phyloP scores from a whole-genome alignment of 2,329 filamentous ascomycete species.

The Arthroderma sp. region DNA sequence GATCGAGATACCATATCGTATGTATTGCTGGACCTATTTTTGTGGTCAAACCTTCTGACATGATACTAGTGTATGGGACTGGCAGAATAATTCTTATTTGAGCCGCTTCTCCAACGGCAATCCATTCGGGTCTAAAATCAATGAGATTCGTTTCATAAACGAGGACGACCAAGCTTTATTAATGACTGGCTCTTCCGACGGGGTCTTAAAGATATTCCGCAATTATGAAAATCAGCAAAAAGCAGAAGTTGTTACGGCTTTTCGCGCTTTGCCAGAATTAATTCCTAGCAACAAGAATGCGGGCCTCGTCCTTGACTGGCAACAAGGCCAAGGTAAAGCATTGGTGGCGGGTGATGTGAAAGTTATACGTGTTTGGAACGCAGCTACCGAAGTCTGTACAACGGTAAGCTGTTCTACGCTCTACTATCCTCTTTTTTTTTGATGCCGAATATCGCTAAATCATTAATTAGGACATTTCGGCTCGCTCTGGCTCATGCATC shows the following conservation, averaged over 20 bases:
- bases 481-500: slow-evolving; percentile 86
- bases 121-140: slow-evolving; percentile 78
- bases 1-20: slow-evolving; percentile 72
- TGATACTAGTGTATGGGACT: slow-evolving; percentile 65
- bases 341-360: slow-evolving; percentile 94
- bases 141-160: slow-evolving; percentile 93
- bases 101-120: slow-evolving; percentile 91
- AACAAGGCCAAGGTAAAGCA: slow-evolving; percentile 88
- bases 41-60: slow-evolving; percentile 6
- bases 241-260: slow-evolving; percentile 77
- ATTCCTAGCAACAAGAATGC: slow-evolving; percentile 89
- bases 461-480: slow-evolving; percentile 62
- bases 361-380: slow-evolving; percentile 92
- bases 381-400: slow-evolving; percentile 80
- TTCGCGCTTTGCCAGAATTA: slow-evolving; percentile 84
- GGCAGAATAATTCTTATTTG: slow-evolving; percentile 61
- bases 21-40: slow-evolving; percentile 13
- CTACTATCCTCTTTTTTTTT: neutral
- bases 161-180: slow-evolving; percentile 92
- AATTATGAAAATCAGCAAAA: slow-evolving; percentile 69
- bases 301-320: slow-evolving; percentile 96
- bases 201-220: slow-evolving; percentile 83
- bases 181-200: slow-evolving; percentile 90
- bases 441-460: slow-evolving; percentile 4
- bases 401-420: slow-evolving; percentile 36